Evolutionary conservation across 192 early-diverging fungal genomes (phyloP).

Genomic region (Coemansia sp.): DNA sequence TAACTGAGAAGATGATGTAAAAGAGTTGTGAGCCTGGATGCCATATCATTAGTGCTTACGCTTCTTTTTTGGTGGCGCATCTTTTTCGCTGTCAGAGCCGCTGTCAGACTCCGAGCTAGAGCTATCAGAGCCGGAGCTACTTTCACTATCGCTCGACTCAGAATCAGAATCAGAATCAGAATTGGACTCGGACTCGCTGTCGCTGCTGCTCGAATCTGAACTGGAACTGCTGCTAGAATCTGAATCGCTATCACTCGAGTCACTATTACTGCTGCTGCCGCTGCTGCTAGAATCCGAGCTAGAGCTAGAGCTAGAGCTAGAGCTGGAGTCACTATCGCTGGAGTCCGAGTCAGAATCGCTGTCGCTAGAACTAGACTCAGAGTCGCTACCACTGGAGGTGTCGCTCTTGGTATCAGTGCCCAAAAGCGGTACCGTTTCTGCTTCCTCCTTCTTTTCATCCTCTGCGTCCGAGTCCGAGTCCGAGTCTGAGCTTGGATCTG

Average conservation of each 20-base stretch:
- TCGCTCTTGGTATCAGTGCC: background rate
- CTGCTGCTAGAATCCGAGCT: slow-evolving; percentile 8
- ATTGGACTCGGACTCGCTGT: background rate
- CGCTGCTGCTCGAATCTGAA: slow-evolving; percentile 13
- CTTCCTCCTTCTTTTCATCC: background rate
- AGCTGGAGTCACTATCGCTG: slow-evolving; percentile 9
- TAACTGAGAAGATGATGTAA: background rate
- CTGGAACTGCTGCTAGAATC: slow-evolving; percentile 1
- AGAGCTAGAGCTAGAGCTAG: slow-evolving; percentile 14
- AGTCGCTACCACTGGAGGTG: slow-evolving; percentile 12
- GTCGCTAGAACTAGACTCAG: slow-evolving; percentile 6
- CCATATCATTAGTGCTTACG: background rate
- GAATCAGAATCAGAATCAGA: slow-evolving; percentile 9
- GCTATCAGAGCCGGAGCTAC: slow-evolving; percentile 6
- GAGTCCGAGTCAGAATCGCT: slow-evolving; percentile 14
- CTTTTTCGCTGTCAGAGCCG: slow-evolving; percentile 6
- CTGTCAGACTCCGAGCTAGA: slow-evolving; percentile 13
- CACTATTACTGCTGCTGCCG: background rate
- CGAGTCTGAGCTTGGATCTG: background rate
- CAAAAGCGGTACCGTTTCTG: background rate
- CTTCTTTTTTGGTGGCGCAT: slow-evolving; percentile 33
- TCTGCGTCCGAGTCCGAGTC: background rate
- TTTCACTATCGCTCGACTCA: slow-evolving; percentile 5
- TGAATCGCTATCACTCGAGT: slow-evolving; percentile 6
- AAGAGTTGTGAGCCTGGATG: background rate